Conservation (phyloP, 2,329 filamentous ascomycete genomes). For the Ophiostoma piceae region DNA sequence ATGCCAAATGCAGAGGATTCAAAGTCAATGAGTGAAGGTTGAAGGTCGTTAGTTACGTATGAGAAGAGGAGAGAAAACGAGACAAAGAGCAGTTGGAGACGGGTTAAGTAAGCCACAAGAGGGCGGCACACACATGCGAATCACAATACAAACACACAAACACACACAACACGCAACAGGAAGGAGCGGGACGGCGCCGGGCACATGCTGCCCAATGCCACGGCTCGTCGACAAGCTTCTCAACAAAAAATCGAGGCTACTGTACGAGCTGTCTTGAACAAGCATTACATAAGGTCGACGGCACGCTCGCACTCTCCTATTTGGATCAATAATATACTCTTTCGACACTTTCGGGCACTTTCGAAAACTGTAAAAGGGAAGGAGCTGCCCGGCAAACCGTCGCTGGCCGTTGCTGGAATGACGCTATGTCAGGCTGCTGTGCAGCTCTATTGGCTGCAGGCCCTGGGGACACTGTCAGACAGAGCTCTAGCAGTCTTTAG, state of each 20-base stretch:
- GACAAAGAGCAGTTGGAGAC: not conserved
- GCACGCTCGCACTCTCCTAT: not conserved
- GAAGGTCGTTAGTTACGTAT: not conserved
- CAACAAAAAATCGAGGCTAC: constrained; percentile 18
- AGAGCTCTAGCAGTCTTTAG: not conserved
- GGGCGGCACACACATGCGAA: not conserved
- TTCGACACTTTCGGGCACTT: not conserved
- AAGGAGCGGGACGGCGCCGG: constrained; percentile 3
- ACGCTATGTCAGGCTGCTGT: not conserved
- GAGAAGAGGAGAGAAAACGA: not conserved
- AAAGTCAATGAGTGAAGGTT: not conserved
- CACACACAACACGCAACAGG: not conserved
- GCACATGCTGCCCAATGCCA: not conserved
- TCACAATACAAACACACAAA: too few species aligned
- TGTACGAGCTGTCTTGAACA: not conserved
- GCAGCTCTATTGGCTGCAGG: not conserved
- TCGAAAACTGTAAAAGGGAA: not conserved
- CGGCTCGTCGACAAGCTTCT: constrained; percentile 12
- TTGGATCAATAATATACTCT: not conserved
- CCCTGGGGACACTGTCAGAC: not conserved
- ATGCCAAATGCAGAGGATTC: not conserved
- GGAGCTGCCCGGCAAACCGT: constrained; percentile 7
- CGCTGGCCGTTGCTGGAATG: not conserved
- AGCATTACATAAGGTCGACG: constrained; percentile 11
- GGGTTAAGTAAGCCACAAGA: not conserved